Conservation (phyloP, 192 early-diverging fungal genomes). For the Coemansia sp. region DNA sequence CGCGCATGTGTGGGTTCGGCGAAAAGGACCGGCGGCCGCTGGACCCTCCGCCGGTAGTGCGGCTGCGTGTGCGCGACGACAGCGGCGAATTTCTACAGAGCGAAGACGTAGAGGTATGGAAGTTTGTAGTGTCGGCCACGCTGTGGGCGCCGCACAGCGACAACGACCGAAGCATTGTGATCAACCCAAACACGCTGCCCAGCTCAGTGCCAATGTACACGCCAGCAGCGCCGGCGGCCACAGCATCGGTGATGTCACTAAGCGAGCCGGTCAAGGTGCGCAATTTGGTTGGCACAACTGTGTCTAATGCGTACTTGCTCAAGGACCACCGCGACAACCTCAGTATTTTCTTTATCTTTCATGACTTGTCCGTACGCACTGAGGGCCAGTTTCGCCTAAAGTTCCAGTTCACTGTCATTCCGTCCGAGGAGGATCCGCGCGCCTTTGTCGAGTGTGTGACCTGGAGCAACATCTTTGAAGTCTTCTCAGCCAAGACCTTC, state of each 20-base stretch:
- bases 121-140: constrained; percentile 48
- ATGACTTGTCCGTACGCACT: constrained; percentile 72
- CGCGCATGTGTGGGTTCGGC: constrained; percentile 78
- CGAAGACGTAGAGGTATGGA: constrained; percentile 55
- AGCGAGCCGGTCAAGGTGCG: constrained; percentile 57
- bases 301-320: constrained; percentile 66
- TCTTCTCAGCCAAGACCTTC: constrained; percentile 75
- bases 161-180: constrained; percentile 50
- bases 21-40: constrained; percentile 73
- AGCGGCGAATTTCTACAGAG: constrained; percentile 55
- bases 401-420: constrained; percentile 67
- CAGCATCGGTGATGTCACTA: constrained; percentile 47
- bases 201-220: constrained; percentile 41
- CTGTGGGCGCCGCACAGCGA: constrained; percentile 43
- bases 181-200: constrained; percentile 48
- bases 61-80: constrained; percentile 58
- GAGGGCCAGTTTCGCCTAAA: constrained; percentile 71
- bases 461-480: constrained; percentile 59
- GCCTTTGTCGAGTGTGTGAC: constrained; percentile 46
- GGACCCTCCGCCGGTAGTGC: constrained; percentile 67
- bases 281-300: constrained; percentile 70
- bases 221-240: constrained; percentile 14
- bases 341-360: constrained; percentile 79
- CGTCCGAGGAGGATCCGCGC: constrained; percentile 56
- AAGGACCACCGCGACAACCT: constrained; percentile 63